Conservation (phyloP, 106 monocot species). For the Narthecium ossifragum region DNA sequence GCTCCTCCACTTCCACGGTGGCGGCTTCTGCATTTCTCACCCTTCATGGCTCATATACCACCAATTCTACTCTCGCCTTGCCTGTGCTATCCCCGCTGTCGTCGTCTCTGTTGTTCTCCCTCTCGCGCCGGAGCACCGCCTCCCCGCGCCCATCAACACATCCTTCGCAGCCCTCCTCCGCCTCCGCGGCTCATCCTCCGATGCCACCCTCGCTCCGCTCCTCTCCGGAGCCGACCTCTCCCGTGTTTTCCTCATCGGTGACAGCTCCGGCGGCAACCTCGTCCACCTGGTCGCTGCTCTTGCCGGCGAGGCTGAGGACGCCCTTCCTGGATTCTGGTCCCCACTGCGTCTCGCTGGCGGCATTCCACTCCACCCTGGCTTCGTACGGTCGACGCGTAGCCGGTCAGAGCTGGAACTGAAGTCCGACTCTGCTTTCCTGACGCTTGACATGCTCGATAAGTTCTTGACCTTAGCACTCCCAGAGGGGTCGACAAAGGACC, state of each 20-base stretch:
- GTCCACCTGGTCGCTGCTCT: constrained; percentile 46
- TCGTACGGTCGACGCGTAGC: constrained; percentile 50
- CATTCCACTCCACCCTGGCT: constrained; percentile 69
- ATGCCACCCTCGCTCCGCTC: constrained; percentile 3
- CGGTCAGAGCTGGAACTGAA: constrained; percentile 45
- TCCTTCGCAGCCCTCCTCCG: constrained; percentile 36
- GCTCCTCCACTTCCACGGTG: constrained; percentile 83
- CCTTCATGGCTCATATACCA: constrained; percentile 70
- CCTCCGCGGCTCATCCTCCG: constrained; percentile 25
- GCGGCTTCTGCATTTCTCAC: constrained; percentile 81
- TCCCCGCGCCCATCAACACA: constrained; percentile 61
- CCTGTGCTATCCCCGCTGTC: constrained; percentile 34
- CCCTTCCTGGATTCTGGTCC: constrained; percentile 16
- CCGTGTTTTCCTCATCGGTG: constrained; percentile 69
- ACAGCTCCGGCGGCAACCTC: constrained; percentile 80
- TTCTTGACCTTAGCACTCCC: constrained; percentile 50
- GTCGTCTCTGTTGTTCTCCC: constrained; percentile 61
- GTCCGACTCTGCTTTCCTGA: constrained; percentile 45
- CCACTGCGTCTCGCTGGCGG: constrained; percentile 43
- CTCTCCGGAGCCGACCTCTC: constrained; percentile 38
- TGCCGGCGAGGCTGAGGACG: constrained; percentile 17
- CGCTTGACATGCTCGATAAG: constrained; percentile 75
- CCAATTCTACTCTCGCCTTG: constrained; percentile 74
- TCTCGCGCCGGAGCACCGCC: constrained; percentile 76
- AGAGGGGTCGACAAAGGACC: constrained; percentile 55